Base-by-base conservation (phyloP, 371 early-diverging fungal species). In the Basidiobolus heterosporus region DNA sequence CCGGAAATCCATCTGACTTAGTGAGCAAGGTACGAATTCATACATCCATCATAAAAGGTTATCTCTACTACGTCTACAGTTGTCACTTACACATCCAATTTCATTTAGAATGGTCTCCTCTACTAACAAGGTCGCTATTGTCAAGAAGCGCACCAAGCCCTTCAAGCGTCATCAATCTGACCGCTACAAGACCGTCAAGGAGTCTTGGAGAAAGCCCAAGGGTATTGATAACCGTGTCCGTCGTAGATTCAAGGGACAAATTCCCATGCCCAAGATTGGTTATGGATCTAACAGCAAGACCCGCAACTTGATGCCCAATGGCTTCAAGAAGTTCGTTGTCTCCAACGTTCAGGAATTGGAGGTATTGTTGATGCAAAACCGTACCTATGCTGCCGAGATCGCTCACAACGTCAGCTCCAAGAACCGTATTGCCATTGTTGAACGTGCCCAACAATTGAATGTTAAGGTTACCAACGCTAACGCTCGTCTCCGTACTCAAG, bases 161-260 rank as follows among this genome's bases (percentile, higher is more conserved):
- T 99, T 99, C 83, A 78, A 77, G 70, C 91, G 99, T 64, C 89
- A 91, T 74, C 99, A 99, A 69, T 91, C 90, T 59, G 97, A 98
- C 81, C 88, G 98, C 67, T 98, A 85, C 82, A 83, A 76, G 75
- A 76, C 83, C 61, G 84, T 97, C 59, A 80, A 80, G 70, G 91
- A 86, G 80, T 60, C 66, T 70, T 99, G 99, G 99, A 86, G 99
- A 75, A 93, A 92, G 75, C 99, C 99, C 70, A 90, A 86, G 78
- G 99, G 99, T 93, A 99, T 99, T 72, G 99, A 99, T 70, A 92
- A 88, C 82, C 78, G 90, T 61, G 95, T 98, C 62, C 90, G 99
- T 62, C 83, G 96, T 66, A 85, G 95, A 56, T 91, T 98, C 84
- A 89, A 87, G 78, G 99, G 99, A 58, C 78, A 83, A 56, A 84